Conservation (phyloP, 2,329 filamentous ascomycete species). For the Colletotrichum godetiae region DNA sequence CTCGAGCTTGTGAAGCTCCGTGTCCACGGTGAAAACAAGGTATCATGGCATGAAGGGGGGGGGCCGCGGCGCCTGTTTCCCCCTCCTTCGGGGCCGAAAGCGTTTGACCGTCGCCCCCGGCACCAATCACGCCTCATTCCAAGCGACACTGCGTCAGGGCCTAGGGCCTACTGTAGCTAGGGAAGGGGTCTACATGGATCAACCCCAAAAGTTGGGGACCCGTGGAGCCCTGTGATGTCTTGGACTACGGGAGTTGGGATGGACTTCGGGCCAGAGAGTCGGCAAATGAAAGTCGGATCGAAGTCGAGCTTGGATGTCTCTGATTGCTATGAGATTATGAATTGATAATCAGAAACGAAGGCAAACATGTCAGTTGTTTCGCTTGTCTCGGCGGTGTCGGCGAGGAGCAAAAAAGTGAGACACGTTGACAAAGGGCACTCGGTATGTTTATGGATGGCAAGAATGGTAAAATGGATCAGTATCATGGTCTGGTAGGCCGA, state of each 20-base stretch:
- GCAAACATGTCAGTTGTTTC: neutral
- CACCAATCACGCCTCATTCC: neutral
- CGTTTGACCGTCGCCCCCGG: neutral
- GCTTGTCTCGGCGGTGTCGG: neutral
- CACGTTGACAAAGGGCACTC: neutral
- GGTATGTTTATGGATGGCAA: neutral
- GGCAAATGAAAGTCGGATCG: slow-evolving; percentile 22
- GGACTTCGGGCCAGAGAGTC: slow-evolving; percentile 19
- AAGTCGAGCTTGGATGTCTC: neutral
- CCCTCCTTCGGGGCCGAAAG: slow-evolving; percentile 12
- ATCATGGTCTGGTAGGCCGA: neutral
- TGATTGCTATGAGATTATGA: neutral
- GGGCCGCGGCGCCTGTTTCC: neutral
- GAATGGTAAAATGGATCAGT: too few relatives aligned
- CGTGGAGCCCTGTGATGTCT: slow-evolving; percentile 1
- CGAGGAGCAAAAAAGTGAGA: neutral
- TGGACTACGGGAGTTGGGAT: neutral
- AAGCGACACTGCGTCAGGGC: neutral
- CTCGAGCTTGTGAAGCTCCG: too few relatives aligned
- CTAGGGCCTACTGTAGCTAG: neutral
- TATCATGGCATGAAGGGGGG: neutral
- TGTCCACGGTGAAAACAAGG: too few relatives aligned
- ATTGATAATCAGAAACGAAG: neutral
- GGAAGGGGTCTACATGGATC: neutral
- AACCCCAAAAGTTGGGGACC: too few relatives aligned